A percentile compares a stretch with the other conserved stretches of the same genome.
Conservation (phyloP, 78 protist species). For the Anaeramoeba flamelloides region DNA sequence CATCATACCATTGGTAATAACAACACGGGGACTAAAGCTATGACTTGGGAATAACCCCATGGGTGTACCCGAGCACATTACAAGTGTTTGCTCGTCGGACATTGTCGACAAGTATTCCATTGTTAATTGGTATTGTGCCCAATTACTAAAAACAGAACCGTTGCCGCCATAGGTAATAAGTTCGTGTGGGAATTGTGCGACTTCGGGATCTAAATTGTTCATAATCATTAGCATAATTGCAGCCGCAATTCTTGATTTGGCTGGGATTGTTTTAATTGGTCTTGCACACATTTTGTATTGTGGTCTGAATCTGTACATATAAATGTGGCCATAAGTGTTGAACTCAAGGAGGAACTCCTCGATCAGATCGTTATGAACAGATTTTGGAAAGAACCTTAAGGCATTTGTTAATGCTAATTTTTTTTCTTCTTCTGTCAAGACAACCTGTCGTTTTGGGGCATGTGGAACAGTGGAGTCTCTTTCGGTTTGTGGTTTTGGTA, state of each 20-base stretch:
- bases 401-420: not conserved
- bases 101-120: constrained; percentile 58
- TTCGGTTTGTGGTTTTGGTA: not conserved
- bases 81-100: constrained; percentile 32
- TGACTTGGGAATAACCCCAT: constrained; percentile 28
- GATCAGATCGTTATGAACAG: not conserved
- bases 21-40: constrained; percentile 2
- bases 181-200: constrained; percentile 80
- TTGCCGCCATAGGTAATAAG: constrained; percentile 81
- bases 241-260: constrained; percentile 43
- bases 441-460: not conserved
- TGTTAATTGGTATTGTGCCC: constrained; percentile 58
- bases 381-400: not conserved
- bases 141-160: constrained; percentile 54
- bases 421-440: not conserved
- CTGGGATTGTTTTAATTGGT: constrained; percentile 44
- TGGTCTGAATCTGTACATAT: constrained; percentile 76
- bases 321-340: not conserved
- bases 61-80: constrained; percentile 66
- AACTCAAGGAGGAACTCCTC: not conserved
- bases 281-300: constrained; percentile 43
- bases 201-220: constrained; percentile 63
- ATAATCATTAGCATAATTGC: constrained; percentile 64
- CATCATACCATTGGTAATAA: constrained; percentile 74
- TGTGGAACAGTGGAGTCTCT: not conserved